These are phyloP conservation scores for Ceriops tagal DNA, from an alignment of 345 rosid species.

Conservation along the genomic window DNA sequence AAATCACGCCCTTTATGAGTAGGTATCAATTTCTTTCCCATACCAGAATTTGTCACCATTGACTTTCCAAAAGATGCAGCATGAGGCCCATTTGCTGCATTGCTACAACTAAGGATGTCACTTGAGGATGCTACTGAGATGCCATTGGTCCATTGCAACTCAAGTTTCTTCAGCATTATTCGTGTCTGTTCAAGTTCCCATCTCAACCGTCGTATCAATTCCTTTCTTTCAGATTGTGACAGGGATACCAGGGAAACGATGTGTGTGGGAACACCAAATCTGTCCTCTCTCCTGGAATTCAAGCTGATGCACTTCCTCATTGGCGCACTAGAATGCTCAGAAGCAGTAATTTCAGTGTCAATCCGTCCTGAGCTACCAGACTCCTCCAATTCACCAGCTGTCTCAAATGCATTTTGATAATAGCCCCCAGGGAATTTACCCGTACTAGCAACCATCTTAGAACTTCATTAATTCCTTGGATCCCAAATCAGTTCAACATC, in stretches of 20 bases:
- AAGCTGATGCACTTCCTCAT: slow-evolving; percentile 45
- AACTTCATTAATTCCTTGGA: slow-evolving; percentile 1
- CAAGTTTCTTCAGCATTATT: slow-evolving; percentile 18
- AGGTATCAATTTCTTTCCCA: slow-evolving; percentile 53
- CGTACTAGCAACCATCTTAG: slow-evolving; percentile 50
- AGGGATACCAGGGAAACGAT: slow-evolving; percentile 10
- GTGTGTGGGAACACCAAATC: slow-evolving; percentile 21
- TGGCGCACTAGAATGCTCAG: slow-evolving; percentile 60
- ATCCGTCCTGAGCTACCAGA: slow-evolving; percentile 64
- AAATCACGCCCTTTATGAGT: slow-evolving; percentile 33
- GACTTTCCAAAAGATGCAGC: slow-evolving; percentile 39
- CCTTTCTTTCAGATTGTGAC: slow-evolving; percentile 22
- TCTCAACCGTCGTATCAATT: slow-evolving; percentile 12
- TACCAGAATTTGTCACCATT: slow-evolving; percentile 35
- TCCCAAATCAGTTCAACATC: not conserved
- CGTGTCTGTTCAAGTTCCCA: slow-evolving; percentile 27
- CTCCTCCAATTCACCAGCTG: slow-evolving; percentile 60
- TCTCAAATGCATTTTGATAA: slow-evolving; percentile 43
- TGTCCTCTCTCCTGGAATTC: slow-evolving; percentile 16
- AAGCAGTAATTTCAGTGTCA: slow-evolving; percentile 48
- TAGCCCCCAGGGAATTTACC: slow-evolving; percentile 53
- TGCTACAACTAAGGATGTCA: slow-evolving; percentile 22
- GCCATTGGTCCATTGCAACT: slow-evolving; percentile 10
- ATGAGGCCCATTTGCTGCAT: slow-evolving; percentile 30
- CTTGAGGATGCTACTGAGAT: slow-evolving; percentile 15